Percentiles rank a stretch among this genome's conserved stretches.
phyloP scores from a whole-genome alignment of 1,139 yeast genomes.

The Scheffersomyces illinoinensis region DNA sequence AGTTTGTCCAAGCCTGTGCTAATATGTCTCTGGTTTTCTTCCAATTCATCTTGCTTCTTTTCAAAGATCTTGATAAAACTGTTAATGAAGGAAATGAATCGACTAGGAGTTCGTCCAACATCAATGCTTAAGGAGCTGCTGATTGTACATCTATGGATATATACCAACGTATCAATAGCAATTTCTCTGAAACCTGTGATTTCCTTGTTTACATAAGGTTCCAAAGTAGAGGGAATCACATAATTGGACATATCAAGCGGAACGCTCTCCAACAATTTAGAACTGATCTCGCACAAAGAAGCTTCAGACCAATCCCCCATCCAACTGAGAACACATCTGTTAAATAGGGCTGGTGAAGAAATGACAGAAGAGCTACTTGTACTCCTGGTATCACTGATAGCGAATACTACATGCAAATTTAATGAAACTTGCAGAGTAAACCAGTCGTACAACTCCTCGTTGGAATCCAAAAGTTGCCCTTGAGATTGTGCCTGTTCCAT shows the following conservation, averaged over 20 bases:
- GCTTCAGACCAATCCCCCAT: slow-evolving; percentile 78
- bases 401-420: slow-evolving; percentile 83
- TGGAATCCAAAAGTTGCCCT: slow-evolving; percentile 65
- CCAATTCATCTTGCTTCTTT: slow-evolving; percentile 50
- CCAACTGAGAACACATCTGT: slow-evolving; percentile 88
- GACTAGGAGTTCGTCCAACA: slow-evolving; percentile 50
- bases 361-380: slow-evolving; percentile 43
- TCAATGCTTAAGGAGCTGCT: background rate
- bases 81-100: slow-evolving; percentile 53
- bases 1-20: slow-evolving; percentile 73
- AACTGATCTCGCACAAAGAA: slow-evolving; percentile 54
- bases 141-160: slow-evolving; percentile 37
- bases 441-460: slow-evolving; percentile 78
- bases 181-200: slow-evolving; percentile 43
- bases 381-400: slow-evolving; percentile 58
- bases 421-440: slow-evolving; percentile 66
- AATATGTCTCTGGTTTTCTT: slow-evolving; percentile 71
- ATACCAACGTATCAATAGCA: slow-evolving; percentile 48
- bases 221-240: slow-evolving; percentile 25
- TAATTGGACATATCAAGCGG: slow-evolving; percentile 56
- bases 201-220: slow-evolving; percentile 14
- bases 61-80: slow-evolving; percentile 48
- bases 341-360: slow-evolving; percentile 88
- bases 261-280: slow-evolving; percentile 38
- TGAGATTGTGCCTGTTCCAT: slow-evolving; percentile 58